Base-by-base conservation (phyloP, 805 yeast genomes). In the Wickerhamomyces rabaulensis region DNA sequence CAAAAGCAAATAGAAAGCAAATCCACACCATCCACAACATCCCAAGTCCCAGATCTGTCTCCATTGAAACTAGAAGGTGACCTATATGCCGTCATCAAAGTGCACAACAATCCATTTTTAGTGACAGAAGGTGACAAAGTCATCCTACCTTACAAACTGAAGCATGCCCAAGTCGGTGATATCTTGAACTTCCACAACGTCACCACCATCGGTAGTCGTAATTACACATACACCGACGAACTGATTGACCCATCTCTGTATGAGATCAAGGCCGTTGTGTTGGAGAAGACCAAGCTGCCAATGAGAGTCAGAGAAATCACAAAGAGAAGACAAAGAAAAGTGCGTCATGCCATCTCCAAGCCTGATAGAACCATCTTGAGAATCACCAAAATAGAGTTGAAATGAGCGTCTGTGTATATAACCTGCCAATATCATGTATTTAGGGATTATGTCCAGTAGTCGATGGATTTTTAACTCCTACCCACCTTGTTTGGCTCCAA, bases 101-200 rank as follows among this genome's bases (percentile, higher is more conserved):
- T 94, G 35, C 94, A 89, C 69, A 80, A 84, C 65, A 81, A 89
- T 66, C 88, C 94, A 39, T 90, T 87, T 60, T 71, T 94, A 51
- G 94, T 94, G 16, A 90, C 98, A 22, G 79, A 83, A 54, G 99
- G 99, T 20, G 99, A 94, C 65, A 77, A 74, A 53, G 77, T 94
- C 44, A 76, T 81, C 21, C 66, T 94, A 36, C 97, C 97, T 3
- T 91, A 79, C 66, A 78, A 80, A 52, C 62, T 94, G 71, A 84
- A 81, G 57, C 78, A 80, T 45, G 94, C 84, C 10, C 74, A 81
- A 44, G 82, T 92, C 4, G 99, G 99, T 17, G 97, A 91, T 64
- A 72, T 73, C n/a, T 70, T 94, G 43, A 68, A 74, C 41, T 75
- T 94, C 61, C 80, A 78, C 51, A 83, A 89, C 56, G 90, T 92